Conservation (phyloP, 192 early-diverging fungal genomes). For the Umbelopsis vinacea region DNA sequence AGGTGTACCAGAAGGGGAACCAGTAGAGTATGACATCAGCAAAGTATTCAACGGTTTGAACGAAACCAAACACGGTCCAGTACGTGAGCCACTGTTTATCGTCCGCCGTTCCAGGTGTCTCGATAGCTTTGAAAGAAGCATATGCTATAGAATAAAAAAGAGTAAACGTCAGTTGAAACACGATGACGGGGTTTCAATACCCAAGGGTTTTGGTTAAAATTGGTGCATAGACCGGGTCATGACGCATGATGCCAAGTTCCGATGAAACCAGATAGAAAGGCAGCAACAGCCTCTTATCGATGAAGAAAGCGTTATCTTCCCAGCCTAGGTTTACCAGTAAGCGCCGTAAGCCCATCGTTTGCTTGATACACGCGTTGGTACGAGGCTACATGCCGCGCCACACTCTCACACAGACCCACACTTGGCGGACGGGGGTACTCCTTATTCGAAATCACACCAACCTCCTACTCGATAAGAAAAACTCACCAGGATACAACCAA, state of each 20-base stretch:
- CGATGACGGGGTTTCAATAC: neutral
- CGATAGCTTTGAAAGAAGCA: slow-evolving; percentile 91
- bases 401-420: too few relatives aligned
- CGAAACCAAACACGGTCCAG: slow-evolving; percentile 91
- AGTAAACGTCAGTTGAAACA: neutral
- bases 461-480: neutral
- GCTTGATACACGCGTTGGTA: too few relatives aligned
- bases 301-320: too few relatives aligned
- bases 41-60: slow-evolving; percentile 90
- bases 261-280: neutral
- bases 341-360: too few relatives aligned
- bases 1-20: slow-evolving; percentile 93
- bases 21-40: slow-evolving; percentile 89
- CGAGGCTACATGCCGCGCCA: too few relatives aligned
- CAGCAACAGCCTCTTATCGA: too few relatives aligned
- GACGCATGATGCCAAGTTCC: slow-evolving; percentile 5
- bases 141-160: slow-evolving; percentile 63
- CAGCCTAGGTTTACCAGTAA: too few relatives aligned
- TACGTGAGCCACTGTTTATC: slow-evolving; percentile 93
- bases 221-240: neutral
- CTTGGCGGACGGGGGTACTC: neutral
- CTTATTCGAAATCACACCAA: neutral
- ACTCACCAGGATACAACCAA: slow-evolving; percentile 85
- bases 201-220: neutral
- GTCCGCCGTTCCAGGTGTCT: slow-evolving; percentile 74